Conservation (phyloP, 2,329 filamentous ascomycete species). For the Nigrograna mackinnonii region DNA sequence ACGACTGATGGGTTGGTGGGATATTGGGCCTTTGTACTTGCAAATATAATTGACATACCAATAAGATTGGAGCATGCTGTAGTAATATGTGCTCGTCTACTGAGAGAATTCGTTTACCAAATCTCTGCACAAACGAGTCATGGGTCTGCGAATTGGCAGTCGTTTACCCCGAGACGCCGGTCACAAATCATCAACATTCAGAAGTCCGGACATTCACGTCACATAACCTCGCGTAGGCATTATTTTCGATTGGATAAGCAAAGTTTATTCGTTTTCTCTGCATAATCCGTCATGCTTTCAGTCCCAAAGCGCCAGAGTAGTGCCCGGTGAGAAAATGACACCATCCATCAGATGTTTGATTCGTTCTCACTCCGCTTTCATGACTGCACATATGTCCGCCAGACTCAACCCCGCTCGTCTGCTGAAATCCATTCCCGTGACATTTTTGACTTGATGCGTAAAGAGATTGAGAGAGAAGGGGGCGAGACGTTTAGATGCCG, state of each 20-base stretch:
- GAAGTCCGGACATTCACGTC: too few species aligned
- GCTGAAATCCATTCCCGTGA: constrained; percentile 34
- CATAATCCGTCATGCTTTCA: constrained; percentile 40
- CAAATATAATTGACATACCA: too few species aligned
- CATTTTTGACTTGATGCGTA: constrained; percentile 32
- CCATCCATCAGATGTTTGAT: constrained; percentile 23
- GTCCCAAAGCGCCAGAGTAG: constrained; percentile 42
- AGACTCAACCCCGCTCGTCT: constrained; percentile 19
- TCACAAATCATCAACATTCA: too few species aligned
- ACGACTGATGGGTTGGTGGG: too few species aligned
- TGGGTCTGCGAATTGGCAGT: too few species aligned
- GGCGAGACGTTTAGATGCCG: constrained; percentile 81
- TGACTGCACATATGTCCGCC: constrained; percentile 15
- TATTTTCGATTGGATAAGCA: constrained; percentile 35
- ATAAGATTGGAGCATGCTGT: too few species aligned
- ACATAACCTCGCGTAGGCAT: too few species aligned
- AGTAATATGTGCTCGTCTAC: too few species aligned
- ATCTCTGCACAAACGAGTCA: too few species aligned
- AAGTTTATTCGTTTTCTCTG: constrained; percentile 36
- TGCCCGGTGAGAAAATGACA: constrained; percentile 27
- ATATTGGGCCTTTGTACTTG: too few species aligned
- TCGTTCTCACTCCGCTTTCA: constrained; percentile 24
- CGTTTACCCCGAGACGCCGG: too few species aligned
- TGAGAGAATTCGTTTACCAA: too few species aligned
- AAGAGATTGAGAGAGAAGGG: constrained; percentile 37